Evolutionary conservation across 176 grass and related monocot species (phyloP).

Genomic region (Oryza brachyantha): DNA sequence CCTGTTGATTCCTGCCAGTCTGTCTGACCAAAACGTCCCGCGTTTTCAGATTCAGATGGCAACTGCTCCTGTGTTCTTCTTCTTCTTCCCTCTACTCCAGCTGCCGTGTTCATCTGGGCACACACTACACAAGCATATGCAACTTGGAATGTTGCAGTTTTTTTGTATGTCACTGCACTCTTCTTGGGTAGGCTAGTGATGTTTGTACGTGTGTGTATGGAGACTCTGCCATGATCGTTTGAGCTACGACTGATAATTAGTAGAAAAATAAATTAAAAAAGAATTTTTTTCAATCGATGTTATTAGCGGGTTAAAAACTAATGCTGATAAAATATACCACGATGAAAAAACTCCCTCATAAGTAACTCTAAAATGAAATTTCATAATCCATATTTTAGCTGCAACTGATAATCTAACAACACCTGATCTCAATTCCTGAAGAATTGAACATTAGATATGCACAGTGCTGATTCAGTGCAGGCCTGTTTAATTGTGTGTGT

Average conservation of each 20-base stretch:
- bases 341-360: too few relatives aligned
- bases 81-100: too few relatives aligned
- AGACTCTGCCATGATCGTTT: too few relatives aligned
- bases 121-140: not conserved
- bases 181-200: not conserved
- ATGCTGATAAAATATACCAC: too few relatives aligned
- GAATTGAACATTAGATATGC: not conserved
- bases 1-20: conserved; percentile 33
- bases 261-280: too few relatives aligned
- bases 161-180: not conserved
- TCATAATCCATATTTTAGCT: too few relatives aligned
- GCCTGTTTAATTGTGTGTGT: not conserved
- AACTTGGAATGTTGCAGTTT: not conserved
- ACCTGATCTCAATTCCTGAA: not conserved
- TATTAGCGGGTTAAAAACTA: too few relatives aligned
- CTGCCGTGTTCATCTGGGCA: conserved; percentile 18
- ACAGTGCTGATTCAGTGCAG: not conserved
- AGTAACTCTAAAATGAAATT: too few relatives aligned
- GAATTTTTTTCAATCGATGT: too few relatives aligned
- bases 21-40: conserved; percentile 13
- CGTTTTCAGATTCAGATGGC: conserved; percentile 27
- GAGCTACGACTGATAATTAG: too few relatives aligned
- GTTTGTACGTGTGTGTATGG: too few relatives aligned
- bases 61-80: not conserved
- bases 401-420: too few relatives aligned